Percentiles rank a stretch among this genome's conserved stretches.
Evolutionary conservation across 2,329 filamentous ascomycete genomes (phyloP).

Genomic region (Zasmidium citrigriseum): DNA sequence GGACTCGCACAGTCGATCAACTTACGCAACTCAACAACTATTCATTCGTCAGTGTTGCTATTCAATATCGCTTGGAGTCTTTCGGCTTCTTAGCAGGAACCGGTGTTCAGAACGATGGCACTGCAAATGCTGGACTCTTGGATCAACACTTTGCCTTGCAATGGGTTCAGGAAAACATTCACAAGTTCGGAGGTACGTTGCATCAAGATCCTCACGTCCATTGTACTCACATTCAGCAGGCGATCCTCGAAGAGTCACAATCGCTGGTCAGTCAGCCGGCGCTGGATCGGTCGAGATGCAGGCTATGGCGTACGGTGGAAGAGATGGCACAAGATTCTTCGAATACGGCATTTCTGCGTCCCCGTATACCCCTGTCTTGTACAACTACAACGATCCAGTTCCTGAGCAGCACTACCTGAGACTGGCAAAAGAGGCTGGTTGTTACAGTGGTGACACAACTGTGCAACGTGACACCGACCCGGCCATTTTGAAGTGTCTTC

Average conservation of each 20-base stretch:
- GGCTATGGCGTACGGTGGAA: conserved; percentile 26
- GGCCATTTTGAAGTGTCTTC: conserved; percentile 45
- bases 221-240: neutral
- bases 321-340: conserved; percentile 27
- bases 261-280: conserved; percentile 42
- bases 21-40: conserved; percentile 51
- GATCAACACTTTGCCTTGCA: conserved; percentile 54
- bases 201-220: neutral
- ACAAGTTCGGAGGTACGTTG: conserved; percentile 7
- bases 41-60: conserved; percentile 50
- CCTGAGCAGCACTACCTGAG: conserved; percentile 49
- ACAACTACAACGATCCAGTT: conserved; percentile 50
- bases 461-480: conserved; percentile 22
- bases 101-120: conserved; percentile 40
- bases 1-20: conserved; percentile 39
- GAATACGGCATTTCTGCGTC: conserved; percentile 41
- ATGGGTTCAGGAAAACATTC: conserved; percentile 51
- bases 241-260: conserved; percentile 42
- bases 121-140: conserved; percentile 43
- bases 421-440: conserved; percentile 43
- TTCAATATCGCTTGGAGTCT: conserved; percentile 53
- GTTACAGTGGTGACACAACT: neutral
- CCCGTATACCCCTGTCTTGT: conserved; percentile 44
- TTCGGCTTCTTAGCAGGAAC: conserved; percentile 46
- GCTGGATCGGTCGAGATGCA: conserved; percentile 41